Base-by-base conservation (phyloP, 176 grass and related monocot genomes). In the Oryza officinalis region DNA sequence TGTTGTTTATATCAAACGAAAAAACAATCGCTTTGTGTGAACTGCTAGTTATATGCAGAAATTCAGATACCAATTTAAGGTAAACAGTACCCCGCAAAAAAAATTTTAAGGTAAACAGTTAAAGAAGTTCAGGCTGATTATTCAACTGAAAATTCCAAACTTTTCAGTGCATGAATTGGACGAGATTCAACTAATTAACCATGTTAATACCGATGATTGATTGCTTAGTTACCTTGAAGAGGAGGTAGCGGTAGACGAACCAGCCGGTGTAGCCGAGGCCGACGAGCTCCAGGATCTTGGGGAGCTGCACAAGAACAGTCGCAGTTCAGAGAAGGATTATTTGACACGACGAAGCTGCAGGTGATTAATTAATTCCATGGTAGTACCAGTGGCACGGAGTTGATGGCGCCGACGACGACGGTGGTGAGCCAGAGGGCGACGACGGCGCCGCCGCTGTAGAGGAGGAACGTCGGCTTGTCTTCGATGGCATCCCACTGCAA, bases 211-310 rank as follows among this genome's bases (percentile, higher is more conserved):
- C 45, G 45, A 41, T 41, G 17, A 10, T 10, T 49, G 18, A 0
- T 49, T 74, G 47, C 8, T 76, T 40, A 4, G 35, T 83, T 91
- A 92, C 96, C 96, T 99, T 99, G 93, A 99, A 99, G 46, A 99
- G 96, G 27, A 99, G 91, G 89, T 99, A 99, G 59, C 96, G 91
- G 82, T 99, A 99, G 3, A 99, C 96, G 76, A 99, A 99, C 96
- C 96, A 96, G 52, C 91, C 96, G 52, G 96, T 96, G 87, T 99
- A 99, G 14, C 96, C 96, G 11, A 99, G 93, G 10, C 96, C 96
- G 7, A 99, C 96, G 32, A 99, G 83, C 74, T 99, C 96, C 86
- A 99, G 75, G 73, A 99, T 37, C 87, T 99, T 99, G 64, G 93
- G 96, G 43, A 99, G 93, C 96, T 99, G 84, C 81, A 26, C 52